These are phyloP conservation scores for Neurospora sp. DNA, from an alignment of 495 filamentous ascomycete species.

Conservation along the genomic window DNA sequence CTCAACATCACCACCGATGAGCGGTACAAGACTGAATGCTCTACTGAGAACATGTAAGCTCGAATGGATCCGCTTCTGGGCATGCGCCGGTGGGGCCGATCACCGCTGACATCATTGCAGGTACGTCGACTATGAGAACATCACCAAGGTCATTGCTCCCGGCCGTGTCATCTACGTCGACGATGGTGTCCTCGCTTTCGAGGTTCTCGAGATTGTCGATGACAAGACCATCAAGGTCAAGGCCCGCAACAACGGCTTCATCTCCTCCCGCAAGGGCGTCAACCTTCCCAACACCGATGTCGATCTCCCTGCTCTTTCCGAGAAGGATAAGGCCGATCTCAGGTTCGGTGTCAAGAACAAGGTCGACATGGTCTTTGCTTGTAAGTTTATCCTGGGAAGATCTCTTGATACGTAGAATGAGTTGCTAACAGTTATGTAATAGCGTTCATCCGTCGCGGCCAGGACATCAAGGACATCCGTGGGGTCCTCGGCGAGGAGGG, in stretches of 20 bases:
- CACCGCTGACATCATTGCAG: constrained; percentile 33
- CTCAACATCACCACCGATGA: constrained; percentile 97
- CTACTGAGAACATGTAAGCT: constrained; percentile 85
- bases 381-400: constrained; percentile 4
- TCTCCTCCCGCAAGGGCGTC: constrained; percentile 96
- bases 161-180: constrained; percentile 98
- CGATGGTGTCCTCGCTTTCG: constrained; percentile 91
- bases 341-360: constrained; percentile 94
- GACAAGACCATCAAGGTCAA: constrained; percentile 74
- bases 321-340: constrained; percentile 92
- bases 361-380: constrained; percentile 98
- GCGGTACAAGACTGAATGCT: constrained; percentile 73
- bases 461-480: constrained; percentile 86
- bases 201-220: constrained; percentile 79
- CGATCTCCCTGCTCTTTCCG: constrained; percentile 93
- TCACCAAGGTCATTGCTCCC: constrained; percentile 91
- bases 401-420: neutral
- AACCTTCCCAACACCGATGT: constrained; percentile 98
- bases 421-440: neutral
- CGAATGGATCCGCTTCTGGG: neutral
- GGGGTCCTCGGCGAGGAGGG: constrained; percentile 86
- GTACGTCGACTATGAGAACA: constrained; percentile 99
- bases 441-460: constrained; percentile 84
- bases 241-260: constrained; percentile 93
- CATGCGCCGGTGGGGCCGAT: neutral